Evolutionary conservation across 495 filamentous ascomycete genomes (phyloP).

Genomic region (Letharia columbiana): DNA sequence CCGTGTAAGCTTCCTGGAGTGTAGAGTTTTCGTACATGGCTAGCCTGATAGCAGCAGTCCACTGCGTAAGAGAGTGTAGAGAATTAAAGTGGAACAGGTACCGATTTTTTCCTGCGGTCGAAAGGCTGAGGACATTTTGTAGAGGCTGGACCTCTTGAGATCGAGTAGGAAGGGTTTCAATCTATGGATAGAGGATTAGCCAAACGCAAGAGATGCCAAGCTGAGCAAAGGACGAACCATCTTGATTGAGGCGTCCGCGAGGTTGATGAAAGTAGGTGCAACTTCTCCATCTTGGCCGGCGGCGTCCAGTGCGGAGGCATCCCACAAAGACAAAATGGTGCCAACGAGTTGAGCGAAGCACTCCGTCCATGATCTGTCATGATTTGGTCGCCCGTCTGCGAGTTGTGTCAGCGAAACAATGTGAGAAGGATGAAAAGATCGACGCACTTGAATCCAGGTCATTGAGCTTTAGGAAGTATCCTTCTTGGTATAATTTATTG

Average conservation of each 20-base stretch:
- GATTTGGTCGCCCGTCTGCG: slow-evolving; percentile 74
- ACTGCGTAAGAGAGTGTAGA: slow-evolving; percentile 84
- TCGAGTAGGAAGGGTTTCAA: slow-evolving; percentile 80
- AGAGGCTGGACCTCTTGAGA: slow-evolving; percentile 64
- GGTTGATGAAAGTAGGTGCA: slow-evolving; percentile 89
- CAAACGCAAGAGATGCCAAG: not conserved
- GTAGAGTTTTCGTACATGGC: slow-evolving; percentile 92
- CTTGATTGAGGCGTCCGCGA: slow-evolving; percentile 94
- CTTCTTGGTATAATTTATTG: slow-evolving; percentile 95
- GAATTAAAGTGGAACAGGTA: slow-evolving; percentile 96
- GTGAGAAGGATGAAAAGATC: slow-evolving; percentile 14
- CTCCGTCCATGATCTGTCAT: slow-evolving; percentile 87
- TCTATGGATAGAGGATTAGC: slow-evolving; percentile 42
- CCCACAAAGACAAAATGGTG: slow-evolving; percentile 91
- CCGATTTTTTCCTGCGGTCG: slow-evolving; percentile 88
- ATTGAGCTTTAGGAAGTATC: slow-evolving; percentile 92
- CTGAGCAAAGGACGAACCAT: slow-evolving; percentile 52
- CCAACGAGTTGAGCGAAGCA: slow-evolving; percentile 96
- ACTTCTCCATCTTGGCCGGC: slow-evolving; percentile 77
- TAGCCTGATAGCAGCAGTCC: slow-evolving; percentile 90
- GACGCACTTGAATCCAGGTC: slow-evolving; percentile 80
- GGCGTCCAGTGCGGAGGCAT: slow-evolving; percentile 84
- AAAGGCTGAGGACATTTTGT: slow-evolving; percentile 90
- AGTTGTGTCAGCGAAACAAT: slow-evolving; percentile 15
- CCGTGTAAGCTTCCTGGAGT: slow-evolving; percentile 93